These are phyloP conservation scores for Scytalidium lignicola DNA, from an alignment of 2,329 filamentous ascomycete genomes.

Conservation along the genomic window DNA sequence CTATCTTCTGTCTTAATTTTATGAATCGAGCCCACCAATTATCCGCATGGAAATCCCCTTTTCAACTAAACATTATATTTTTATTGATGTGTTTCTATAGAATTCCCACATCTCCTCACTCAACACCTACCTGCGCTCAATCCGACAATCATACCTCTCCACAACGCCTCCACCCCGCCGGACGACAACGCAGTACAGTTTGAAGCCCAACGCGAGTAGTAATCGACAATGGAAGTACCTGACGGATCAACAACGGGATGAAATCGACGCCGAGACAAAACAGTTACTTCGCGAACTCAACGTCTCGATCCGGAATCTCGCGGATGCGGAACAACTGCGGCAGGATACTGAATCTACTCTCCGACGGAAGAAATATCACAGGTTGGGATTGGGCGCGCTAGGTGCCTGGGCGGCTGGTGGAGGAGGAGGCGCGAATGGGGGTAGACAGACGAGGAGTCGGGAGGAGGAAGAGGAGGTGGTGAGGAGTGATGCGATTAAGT, in stretches of 20 bases:
- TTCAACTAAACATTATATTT: too few species aligned
- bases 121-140: constrained; percentile 71
- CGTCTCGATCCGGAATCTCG: constrained; percentile 70
- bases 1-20: too few species aligned
- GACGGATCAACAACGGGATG: constrained; percentile 76
- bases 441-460: constrained; percentile 47
- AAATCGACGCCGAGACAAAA: constrained; percentile 84
- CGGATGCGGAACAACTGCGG: constrained; percentile 76
- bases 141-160: constrained; percentile 88
- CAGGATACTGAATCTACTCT: constrained; percentile 69
- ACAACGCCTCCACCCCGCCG: constrained; percentile 59
- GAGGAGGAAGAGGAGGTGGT: constrained; percentile 73
- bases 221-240: constrained; percentile 36
- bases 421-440: constrained; percentile 28
- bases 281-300: constrained; percentile 81
- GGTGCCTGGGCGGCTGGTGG: constrained; percentile 63
- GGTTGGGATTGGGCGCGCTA: constrained; percentile 56
- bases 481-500: constrained; percentile 57
- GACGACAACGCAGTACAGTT: constrained; percentile 19
- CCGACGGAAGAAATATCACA: constrained; percentile 64
- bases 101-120: constrained; percentile 81
- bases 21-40: too few species aligned
- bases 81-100: constrained; percentile 48
- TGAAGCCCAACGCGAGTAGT: constrained; percentile 8
- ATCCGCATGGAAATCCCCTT: too few species aligned